Conservation (phyloP, 177 flowering plant genomes). For the Telopea speciosissima region DNA sequence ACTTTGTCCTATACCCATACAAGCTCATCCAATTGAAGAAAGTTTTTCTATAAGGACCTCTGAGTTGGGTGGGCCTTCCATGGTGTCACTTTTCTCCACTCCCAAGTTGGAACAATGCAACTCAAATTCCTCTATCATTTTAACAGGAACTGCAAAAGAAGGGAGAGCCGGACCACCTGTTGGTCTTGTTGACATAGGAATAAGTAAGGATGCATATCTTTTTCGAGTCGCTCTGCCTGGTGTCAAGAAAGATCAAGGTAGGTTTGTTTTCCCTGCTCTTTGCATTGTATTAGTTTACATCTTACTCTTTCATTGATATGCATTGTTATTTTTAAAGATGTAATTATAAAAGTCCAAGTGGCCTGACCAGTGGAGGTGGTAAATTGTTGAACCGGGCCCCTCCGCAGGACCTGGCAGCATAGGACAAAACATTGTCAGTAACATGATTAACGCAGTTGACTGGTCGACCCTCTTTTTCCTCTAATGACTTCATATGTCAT, state of each 20-base stretch:
- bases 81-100: slow-evolving; percentile 21
- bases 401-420: not conserved
- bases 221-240: slow-evolving; percentile 53
- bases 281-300: not conserved
- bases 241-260: slow-evolving; percentile 33
- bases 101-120: slow-evolving; percentile 16
- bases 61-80: slow-evolving; percentile 20
- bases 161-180: slow-evolving; percentile 42
- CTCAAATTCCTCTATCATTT: slow-evolving; percentile 15
- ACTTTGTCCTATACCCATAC: not conserved
- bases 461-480: not conserved
- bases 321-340: not conserved
- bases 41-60: not conserved
- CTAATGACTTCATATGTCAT: not conserved
- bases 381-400: not conserved
- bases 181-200: slow-evolving; percentile 49
- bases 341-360: not conserved
- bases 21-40: not conserved
- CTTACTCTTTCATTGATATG: not conserved
- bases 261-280: not conserved
- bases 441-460: not conserved
- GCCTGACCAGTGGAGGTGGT: not conserved
- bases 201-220: slow-evolving; percentile 34
- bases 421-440: not conserved
- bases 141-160: slow-evolving; percentile 41